Evolutionary conservation across 2,329 filamentous ascomycete species (phyloP).

Genomic region (Cryoendolithus antarcticus): DNA sequence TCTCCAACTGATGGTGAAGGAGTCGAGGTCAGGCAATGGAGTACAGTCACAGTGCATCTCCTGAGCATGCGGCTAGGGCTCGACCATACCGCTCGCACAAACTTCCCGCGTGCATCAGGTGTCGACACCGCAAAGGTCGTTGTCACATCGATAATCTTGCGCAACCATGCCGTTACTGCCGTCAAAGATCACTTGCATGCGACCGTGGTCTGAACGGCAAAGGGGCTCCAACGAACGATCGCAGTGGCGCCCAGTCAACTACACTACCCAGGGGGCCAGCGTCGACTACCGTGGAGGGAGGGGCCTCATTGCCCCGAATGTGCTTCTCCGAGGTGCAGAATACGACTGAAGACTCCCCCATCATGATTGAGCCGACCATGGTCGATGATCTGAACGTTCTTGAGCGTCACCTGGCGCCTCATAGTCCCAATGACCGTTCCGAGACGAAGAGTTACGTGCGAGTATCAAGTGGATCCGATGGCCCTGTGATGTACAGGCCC

Average conservation of each 20-base stretch:
- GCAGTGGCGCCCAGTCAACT: too few species aligned
- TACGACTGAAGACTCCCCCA: not conserved
- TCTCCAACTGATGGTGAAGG: too few species aligned
- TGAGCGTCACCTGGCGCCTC: constrained; percentile 26
- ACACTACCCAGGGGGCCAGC: too few species aligned
- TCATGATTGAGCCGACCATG: constrained; percentile 28
- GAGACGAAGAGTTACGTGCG: constrained; percentile 35
- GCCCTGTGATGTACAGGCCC: constrained; percentile 31
- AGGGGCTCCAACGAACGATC: too few species aligned
- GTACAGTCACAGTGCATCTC: too few species aligned
- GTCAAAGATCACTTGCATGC: not conserved
- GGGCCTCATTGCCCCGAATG: too few species aligned
- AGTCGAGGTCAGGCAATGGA: too few species aligned
- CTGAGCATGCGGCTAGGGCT: not conserved
- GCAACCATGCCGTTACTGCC: constrained; percentile 3
- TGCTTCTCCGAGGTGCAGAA: too few species aligned
- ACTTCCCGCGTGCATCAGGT: constrained; percentile 2
- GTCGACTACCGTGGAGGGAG: too few species aligned
- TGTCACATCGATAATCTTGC: constrained; percentile 2
- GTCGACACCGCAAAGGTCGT: constrained; percentile 2
- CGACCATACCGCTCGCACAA: constrained; percentile 6
- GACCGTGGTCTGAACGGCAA: not conserved
- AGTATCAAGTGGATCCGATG: constrained; percentile 32
- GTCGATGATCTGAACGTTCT: constrained; percentile 30
- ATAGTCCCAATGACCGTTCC: constrained; percentile 14